Evolutionary conservation across 345 rosid genomes (phyloP), one percentile per base, ranked within the genome.

Genomic region (Acer yangbiense): DNA sequence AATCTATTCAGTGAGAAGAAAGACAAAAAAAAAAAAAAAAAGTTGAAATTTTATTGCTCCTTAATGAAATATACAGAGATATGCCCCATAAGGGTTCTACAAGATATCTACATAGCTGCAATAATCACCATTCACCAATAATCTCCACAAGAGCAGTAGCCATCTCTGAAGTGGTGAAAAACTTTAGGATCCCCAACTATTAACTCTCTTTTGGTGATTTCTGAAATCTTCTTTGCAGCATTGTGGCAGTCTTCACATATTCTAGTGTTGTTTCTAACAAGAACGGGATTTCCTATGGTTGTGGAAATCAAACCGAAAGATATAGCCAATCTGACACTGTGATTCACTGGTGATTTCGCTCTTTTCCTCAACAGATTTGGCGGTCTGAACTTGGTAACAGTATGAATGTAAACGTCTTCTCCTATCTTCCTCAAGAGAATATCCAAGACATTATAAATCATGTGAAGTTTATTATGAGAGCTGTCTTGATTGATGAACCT

Each of bases 161-260:
- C 94, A 55, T 87, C 71, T 23, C 62, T 71, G 73, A 93, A 93
- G 81, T 89, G 95, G 83, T 93, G 97, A 79, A 85, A 89, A 3
- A 83, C 77, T 84, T 86, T 89, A 29, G 84, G 73, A 72, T 91
- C 96, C 16, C 89, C 81, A 0, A 89, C 86, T 63, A 91, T 60
- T 11, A 93, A 84, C 79, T 90, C 90, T 82, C 98, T 89, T 63
- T 71, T 77, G 60, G 85, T 78, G 55, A 83, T 18, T 65, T 76
- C 48, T 0, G 94, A 93, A 6, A 83, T 82, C 78, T 82, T 91
- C 85, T 92, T 86, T 44, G 84, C 88, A 35, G 82, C 78, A 66
- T 50, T 76, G 67, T 93, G 97, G 83, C 97, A 92, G 74, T 83
- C 82, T 77, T 87, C 83, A 16, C 97, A 94, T 70, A 92, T 88